These are phyloP conservation scores for Aspergillus nanangensis DNA, from an alignment of 495 filamentous ascomycete genomes.

Conservation along the genomic window DNA sequence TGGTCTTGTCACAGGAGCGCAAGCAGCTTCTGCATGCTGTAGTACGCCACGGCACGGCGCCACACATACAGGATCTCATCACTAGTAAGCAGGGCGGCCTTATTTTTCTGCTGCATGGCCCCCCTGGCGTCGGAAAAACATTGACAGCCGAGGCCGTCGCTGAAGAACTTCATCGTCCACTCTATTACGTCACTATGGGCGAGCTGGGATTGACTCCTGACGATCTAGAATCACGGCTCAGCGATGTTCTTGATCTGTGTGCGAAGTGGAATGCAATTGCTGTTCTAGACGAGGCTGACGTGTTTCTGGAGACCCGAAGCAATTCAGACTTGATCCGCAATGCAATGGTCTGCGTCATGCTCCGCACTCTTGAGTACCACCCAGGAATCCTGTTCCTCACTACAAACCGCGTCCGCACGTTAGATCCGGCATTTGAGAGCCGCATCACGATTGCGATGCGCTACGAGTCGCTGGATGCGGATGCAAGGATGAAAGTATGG, in stretches of 20 bases:
- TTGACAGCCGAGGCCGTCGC: conserved; percentile 22
- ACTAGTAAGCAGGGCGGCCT: no score
- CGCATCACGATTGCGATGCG: conserved; percentile 41
- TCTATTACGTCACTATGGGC: conserved; percentile 11
- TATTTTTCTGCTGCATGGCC: conserved; percentile 10
- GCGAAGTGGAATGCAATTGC: conserved; percentile 35
- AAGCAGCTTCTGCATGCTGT: no score
- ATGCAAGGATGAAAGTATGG: not conserved
- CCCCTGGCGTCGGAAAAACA: conserved; percentile 24
- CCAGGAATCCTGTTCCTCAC: conserved; percentile 30
- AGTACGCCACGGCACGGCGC: no score
- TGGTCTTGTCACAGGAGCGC: no score
- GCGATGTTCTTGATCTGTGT: conserved; percentile 2
- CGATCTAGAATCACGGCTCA: not conserved
- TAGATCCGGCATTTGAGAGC: conserved; percentile 44
- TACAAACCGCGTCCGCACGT: conserved; percentile 13
- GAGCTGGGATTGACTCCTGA: not conserved
- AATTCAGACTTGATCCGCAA: conserved; percentile 27
- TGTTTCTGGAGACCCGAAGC: conserved; percentile 56
- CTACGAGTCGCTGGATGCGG: conserved; percentile 3
- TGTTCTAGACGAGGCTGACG: conserved; percentile 64
- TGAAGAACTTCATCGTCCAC: conserved; percentile 16
- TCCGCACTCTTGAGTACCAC: conserved; percentile 52
- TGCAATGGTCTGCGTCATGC: conserved; percentile 31
- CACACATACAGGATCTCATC: no score